phyloP scores from a whole-genome alignment of 768 basidiomycete species.

The Russula earlei region DNA sequence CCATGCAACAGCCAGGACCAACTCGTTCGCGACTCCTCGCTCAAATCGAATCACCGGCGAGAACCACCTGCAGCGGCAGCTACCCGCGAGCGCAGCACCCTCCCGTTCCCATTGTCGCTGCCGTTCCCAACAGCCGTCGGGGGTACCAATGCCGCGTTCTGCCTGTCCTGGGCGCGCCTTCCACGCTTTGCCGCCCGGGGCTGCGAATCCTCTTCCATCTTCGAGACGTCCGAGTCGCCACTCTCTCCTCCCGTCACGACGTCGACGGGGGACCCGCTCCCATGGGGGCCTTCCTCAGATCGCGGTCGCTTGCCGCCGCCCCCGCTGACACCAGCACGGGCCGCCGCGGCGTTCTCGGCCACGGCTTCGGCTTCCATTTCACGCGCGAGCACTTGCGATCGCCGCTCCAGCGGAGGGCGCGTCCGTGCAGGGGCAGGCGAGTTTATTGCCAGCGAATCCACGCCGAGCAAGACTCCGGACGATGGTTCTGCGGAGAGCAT shows the following conservation, averaged over 20 bases:
- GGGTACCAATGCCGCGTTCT: neutral
- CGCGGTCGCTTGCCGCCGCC: too few relatives aligned
- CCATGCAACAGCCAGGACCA: too few relatives aligned
- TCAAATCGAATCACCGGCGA: too few relatives aligned
- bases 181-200: conserved; percentile 3
- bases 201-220: too few relatives aligned
- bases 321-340: neutral
- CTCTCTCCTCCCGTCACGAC: neutral
- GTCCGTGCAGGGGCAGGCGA: neutral
- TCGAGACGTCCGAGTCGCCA: neutral
- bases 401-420: conserved; percentile 13
- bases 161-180: neutral
- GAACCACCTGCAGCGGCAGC: neutral
- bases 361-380: conserved; percentile 11
- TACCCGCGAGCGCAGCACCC: conserved; percentile 5
- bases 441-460: conserved; percentile 1
- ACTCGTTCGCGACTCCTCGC: too few relatives aligned
- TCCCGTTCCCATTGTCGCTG: neutral
- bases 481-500: conserved; percentile 15
- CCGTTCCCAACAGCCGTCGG: neutral
- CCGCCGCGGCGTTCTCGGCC: neutral
- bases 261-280: too few relatives aligned
- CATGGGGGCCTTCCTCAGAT: neutral
- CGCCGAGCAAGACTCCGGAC: conserved; percentile 2
- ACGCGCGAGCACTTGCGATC: conserved; percentile 16